Evolutionary conservation across 2,329 filamentous ascomycete genomes (phyloP).

Genomic region (Aspergillus luchuensis): DNA sequence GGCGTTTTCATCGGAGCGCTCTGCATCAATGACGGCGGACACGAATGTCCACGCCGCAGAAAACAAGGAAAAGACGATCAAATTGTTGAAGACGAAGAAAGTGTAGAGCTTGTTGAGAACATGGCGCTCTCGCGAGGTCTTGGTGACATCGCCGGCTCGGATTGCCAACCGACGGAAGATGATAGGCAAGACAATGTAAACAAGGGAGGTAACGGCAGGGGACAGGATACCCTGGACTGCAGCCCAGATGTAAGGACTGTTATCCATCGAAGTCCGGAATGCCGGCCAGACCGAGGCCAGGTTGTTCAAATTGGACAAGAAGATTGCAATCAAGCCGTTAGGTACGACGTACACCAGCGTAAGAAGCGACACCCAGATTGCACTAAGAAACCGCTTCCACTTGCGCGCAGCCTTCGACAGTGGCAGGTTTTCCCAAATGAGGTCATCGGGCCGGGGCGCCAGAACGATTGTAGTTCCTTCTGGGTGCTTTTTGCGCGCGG

Average conservation of each 20-base stretch:
- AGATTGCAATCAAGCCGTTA: conserved; percentile 92
- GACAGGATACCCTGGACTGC: conserved; percentile 89
- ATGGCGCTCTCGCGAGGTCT: conserved; percentile 88
- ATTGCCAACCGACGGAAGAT: conserved; percentile 87
- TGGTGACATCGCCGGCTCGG: conserved; percentile 82
- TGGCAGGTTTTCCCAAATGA: conserved; percentile 94
- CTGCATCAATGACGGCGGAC: conserved; percentile 62
- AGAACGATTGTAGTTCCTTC: conserved; percentile 74
- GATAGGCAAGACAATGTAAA: conserved; percentile 85
- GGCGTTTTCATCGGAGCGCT: conserved; percentile 59
- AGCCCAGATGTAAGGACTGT: conserved; percentile 72
- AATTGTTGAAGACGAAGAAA: conserved; percentile 97
- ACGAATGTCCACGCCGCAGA: conserved; percentile 77
- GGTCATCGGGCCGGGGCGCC: conserved; percentile 83
- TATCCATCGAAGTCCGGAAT: conserved; percentile 67
- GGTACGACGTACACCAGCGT: conserved; percentile 87
- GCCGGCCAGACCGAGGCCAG: conserved; percentile 75
- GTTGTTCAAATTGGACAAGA: conserved; percentile 82
- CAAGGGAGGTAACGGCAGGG: conserved; percentile 80
- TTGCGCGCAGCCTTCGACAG: conserved; percentile 68
- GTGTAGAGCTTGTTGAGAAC: conserved; percentile 87
- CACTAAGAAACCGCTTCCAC: conserved; percentile 75
- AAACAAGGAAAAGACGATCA: conserved; percentile 92
- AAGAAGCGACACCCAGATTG: conserved; percentile 77
- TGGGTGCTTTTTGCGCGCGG: conserved; percentile 76